A percentile compares a stretch with the other conserved stretches of the same genome.
Evolutionary conservation across 352 stramenopile genomes (phyloP).

Genomic region (Phytopythium cucurbitacearum): DNA sequence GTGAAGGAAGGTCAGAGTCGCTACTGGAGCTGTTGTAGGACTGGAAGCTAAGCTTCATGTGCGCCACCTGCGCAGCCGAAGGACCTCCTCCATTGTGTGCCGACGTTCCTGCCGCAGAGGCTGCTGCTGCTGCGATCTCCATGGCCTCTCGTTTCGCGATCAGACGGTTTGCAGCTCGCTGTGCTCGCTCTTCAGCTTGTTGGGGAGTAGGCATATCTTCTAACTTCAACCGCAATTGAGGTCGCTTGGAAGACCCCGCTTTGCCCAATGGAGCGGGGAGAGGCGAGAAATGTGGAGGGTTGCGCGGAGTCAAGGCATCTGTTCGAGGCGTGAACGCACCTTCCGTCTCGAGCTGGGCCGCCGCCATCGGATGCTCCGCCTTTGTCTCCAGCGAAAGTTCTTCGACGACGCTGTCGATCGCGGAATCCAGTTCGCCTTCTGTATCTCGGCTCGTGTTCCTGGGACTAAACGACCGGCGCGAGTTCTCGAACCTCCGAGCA

Average conservation of each 20-base stretch:
- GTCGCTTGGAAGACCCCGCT: conserved; percentile 35
- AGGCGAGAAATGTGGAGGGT: not conserved
- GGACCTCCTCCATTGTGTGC: conserved; percentile 10
- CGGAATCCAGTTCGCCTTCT: not conserved
- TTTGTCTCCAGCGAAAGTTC: conserved; percentile 3
- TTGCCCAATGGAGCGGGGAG: conserved; percentile 8
- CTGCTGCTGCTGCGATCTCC: conserved; percentile 34
- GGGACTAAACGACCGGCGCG: too few relatives aligned
- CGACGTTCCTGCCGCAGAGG: conserved; percentile 10
- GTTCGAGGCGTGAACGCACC: conserved; percentile 3
- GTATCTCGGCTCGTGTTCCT: not conserved
- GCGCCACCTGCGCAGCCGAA: conserved; percentile 63
- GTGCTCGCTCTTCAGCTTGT: conserved; percentile 75
- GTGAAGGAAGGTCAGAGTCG: conserved; percentile 63
- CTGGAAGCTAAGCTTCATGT: conserved; percentile 64
- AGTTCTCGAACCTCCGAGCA: too few relatives aligned
- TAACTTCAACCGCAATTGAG: conserved; percentile 68
- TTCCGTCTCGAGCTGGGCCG: not conserved
- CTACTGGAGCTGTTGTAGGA: conserved; percentile 59
- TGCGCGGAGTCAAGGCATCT: not conserved
- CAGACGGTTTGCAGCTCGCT: conserved; percentile 64
- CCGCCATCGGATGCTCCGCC: not conserved
- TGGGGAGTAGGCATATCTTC: conserved; percentile 87
- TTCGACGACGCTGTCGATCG: not conserved
- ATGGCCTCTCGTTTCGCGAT: conserved; percentile 75